These are phyloP conservation scores for Gigaspora rosea DNA, from an alignment of 192 early-diverging fungal genomes.

Conservation along the genomic window DNA sequence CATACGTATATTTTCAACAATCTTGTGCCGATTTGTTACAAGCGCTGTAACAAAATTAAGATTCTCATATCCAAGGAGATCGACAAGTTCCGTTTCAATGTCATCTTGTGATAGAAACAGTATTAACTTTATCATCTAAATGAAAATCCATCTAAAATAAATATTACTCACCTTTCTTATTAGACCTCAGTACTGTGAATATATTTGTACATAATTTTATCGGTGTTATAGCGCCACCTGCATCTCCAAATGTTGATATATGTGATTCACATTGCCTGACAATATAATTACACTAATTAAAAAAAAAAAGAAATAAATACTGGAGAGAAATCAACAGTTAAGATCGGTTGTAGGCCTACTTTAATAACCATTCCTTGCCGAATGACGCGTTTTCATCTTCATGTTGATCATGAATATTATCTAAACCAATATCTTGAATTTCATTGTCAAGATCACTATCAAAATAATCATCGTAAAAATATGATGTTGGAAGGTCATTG, in stretches of 20 bases:
- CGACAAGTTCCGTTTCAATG: slow-evolving; percentile 68
- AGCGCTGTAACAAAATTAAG: slow-evolving; percentile 69
- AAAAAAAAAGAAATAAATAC: neutral
- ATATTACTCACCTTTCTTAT: slow-evolving; percentile 45
- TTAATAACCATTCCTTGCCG: slow-evolving; percentile 58
- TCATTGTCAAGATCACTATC: slow-evolving; percentile 6
- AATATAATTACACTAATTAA: slow-evolving; percentile 10
- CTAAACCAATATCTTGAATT: neutral
- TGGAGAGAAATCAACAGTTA: neutral
- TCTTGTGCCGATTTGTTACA: slow-evolving; percentile 53
- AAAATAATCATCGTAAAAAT: slow-evolving; percentile 16
- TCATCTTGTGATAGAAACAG: slow-evolving; percentile 48
- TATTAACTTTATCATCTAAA: neutral
- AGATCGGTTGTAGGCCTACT: slow-evolving; percentile 31
- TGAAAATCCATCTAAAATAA: slow-evolving; percentile 3
- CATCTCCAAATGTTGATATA: slow-evolving; percentile 41
- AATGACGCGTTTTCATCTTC: neutral
- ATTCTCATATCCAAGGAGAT: slow-evolving; percentile 73
- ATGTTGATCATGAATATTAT: neutral
- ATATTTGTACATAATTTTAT: slow-evolving; percentile 66
- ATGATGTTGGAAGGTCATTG: slow-evolving; percentile 18
- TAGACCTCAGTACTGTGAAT: slow-evolving; percentile 68
- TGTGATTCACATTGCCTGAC: slow-evolving; percentile 58
- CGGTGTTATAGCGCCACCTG: slow-evolving; percentile 46
- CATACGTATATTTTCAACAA: slow-evolving; percentile 65